Conservation (phyloP, 495 filamentous ascomycete genomes). For the Aspergillus cavernicola region DNA sequence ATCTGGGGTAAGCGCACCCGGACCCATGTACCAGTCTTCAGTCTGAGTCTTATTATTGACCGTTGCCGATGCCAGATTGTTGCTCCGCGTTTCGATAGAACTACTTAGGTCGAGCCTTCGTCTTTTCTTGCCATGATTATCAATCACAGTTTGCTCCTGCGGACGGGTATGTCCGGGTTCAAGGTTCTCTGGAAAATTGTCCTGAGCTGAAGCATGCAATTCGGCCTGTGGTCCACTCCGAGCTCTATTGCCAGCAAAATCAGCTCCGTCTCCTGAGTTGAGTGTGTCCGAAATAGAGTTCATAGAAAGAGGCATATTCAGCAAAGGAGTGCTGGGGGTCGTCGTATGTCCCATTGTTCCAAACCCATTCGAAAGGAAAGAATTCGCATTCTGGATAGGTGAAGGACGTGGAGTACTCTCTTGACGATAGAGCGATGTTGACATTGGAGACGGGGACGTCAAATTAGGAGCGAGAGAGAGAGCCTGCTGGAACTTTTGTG, state of each 20-base stretch:
- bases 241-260: not conserved
- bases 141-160: slow-evolving; percentile 29
- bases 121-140: slow-evolving; percentile 41
- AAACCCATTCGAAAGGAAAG: not conserved
- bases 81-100: not conserved
- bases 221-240: not conserved
- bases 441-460: not conserved
- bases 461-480: not conserved
- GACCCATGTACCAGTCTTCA: slow-evolving; percentile 31
- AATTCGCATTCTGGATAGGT: not conserved
- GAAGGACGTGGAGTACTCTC: not conserved
- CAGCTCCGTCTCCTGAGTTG: not conserved
- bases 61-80: not conserved
- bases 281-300: not conserved
- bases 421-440: not conserved
- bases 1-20: slow-evolving; percentile 12
- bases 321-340: not conserved
- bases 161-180: slow-evolving; percentile 6
- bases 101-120: slow-evolving; percentile 24
- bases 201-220: not conserved
- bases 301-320: not conserved
- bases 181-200: not conserved
- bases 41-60: not conserved
- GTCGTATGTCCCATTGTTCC: not conserved
- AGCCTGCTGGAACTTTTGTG: slow-evolving; percentile 35